These are phyloP conservation scores for Cnidoscolus chayamansa DNA, from an alignment of 441 rosid species.

Conservation along the genomic window DNA sequence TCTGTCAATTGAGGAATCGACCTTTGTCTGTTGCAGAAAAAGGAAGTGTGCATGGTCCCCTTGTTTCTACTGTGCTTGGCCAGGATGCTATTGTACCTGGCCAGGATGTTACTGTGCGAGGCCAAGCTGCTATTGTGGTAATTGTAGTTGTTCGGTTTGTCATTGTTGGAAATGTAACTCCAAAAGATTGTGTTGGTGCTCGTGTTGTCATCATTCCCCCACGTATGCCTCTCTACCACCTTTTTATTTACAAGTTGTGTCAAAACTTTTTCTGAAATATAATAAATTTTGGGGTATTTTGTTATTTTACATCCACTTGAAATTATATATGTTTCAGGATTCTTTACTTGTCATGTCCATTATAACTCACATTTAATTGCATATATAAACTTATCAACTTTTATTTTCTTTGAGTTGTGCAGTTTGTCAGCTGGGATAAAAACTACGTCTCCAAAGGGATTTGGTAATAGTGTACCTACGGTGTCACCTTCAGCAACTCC, in stretches of 20 bases:
- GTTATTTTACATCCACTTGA: neutral
- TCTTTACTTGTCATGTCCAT: neutral
- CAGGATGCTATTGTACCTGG: neutral
- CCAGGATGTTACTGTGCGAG: conserved; percentile 20
- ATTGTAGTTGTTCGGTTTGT: conserved; percentile 41
- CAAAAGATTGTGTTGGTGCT: conserved; percentile 14
- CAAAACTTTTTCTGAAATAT: neutral
- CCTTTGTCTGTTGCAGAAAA: conserved; percentile 24
- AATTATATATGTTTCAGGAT: too few relatives aligned
- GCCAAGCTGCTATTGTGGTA: conserved; percentile 38
- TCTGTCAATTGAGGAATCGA: conserved; percentile 5
- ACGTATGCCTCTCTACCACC: conserved; percentile 30
- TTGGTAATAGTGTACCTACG: conserved; percentile 8
- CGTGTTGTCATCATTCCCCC: conserved; percentile 24
- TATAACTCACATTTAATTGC: neutral
- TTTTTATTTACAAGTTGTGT: conserved; percentile 6
- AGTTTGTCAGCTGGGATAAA: conserved; percentile 27
- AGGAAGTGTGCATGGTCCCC: conserved; percentile 41
- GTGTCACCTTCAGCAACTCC: neutral
- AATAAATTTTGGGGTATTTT: neutral
- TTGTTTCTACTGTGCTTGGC: conserved; percentile 25
- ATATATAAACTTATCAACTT: neutral
- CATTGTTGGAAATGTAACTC: conserved; percentile 37
- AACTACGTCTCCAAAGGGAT: conserved; percentile 13
- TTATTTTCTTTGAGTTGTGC: conserved; percentile 19